Base-by-base conservation (phyloP, 225 moss, liverwort and hornwort species). In the Polytrichum formosum region DNA sequence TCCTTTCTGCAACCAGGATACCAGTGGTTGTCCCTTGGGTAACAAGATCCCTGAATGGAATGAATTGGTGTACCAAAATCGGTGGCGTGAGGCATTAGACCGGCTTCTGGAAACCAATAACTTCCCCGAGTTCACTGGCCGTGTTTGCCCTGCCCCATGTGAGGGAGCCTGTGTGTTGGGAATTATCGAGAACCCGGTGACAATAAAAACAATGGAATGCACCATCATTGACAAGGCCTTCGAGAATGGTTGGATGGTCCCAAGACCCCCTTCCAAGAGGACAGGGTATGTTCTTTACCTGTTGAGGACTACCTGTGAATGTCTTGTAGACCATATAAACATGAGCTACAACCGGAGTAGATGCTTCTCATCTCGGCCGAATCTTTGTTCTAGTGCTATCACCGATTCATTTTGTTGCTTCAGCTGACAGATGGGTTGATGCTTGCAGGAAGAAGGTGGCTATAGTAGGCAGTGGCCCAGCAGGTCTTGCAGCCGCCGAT, bases 31-130 rank as follows among this genome's bases (percentile, higher is more conserved):
- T 81, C 91, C 91, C 18, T 67, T 92, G 23, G 91, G 89, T 64
- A 92, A 90, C 76, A 92, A 92, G 70, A 83, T 90, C 31, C 87
- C 89, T 5, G 92, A 90, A 74, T 90, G 92, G 92, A 90, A 92
- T 70, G 87, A 89, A 56, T 80, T 92, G 6, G 89, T 89, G 26
- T 85, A 87, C 63, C 77, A 80, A 64, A 87, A 89, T 21, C 87
- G 84, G 26, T 92, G 91, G 89, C 81, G 87, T 30, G 91, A 92
- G 70, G 91, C 91, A 28, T 66, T 92, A 55, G 89, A 89, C 71
- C 75, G 87, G 69, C 74, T 92, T 28, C 72, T 92, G 66, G 89
- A 90, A 67, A 92, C 91, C 1, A 92, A 92, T 72, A 92, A 92
- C 46, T 92, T 92, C 63, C 91, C 91, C 6, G 89, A 89, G 35